These are phyloP conservation scores for Lactuca sativa DNA, from an alignment of 129 eudicot species.

Conservation along the genomic window DNA sequence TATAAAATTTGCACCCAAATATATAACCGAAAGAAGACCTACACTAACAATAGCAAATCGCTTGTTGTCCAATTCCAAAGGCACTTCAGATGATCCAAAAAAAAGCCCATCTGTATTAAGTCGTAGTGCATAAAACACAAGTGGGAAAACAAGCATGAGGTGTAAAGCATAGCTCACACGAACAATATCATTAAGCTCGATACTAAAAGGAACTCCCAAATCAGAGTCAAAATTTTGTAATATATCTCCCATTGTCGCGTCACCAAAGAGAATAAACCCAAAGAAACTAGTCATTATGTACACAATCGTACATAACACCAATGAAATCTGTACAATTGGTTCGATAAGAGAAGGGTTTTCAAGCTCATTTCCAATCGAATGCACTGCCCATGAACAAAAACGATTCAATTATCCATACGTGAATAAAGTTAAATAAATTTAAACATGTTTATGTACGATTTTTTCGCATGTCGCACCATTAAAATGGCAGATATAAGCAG, in stretches of 20 bases:
- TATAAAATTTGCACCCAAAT: constrained; percentile 50
- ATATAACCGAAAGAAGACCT: constrained; percentile 37
- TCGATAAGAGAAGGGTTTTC: constrained; percentile 51
- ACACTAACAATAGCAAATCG: constrained; percentile 37
- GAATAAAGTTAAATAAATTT: background rate
- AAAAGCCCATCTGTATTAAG: constrained; percentile 45
- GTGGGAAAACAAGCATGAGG: constrained; percentile 71
- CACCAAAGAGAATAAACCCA: constrained; percentile 87
- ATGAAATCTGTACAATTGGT: constrained; percentile 58
- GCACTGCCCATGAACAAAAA: constrained; percentile 49
- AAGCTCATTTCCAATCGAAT: constrained; percentile 62
- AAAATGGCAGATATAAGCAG: constrained; percentile 82
- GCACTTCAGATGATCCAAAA: constrained; percentile 34
- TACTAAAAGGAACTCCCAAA: constrained; percentile 75
- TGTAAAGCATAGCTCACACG: constrained; percentile 67
- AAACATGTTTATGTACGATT: background rate
- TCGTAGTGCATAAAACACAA: constrained; percentile 53
- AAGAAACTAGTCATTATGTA: constrained; percentile 84
- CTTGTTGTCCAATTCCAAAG: constrained; percentile 39
- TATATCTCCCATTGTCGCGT: constrained; percentile 77
- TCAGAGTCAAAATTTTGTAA: constrained; percentile 80
- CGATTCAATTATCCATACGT: background rate
- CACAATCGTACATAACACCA: constrained; percentile 66
- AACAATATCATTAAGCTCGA: constrained; percentile 61
- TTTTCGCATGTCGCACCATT: constrained; percentile 46